Base-by-base conservation (phyloP, 2,329 filamentous ascomycete species). In the Fusarium hostae region DNA sequence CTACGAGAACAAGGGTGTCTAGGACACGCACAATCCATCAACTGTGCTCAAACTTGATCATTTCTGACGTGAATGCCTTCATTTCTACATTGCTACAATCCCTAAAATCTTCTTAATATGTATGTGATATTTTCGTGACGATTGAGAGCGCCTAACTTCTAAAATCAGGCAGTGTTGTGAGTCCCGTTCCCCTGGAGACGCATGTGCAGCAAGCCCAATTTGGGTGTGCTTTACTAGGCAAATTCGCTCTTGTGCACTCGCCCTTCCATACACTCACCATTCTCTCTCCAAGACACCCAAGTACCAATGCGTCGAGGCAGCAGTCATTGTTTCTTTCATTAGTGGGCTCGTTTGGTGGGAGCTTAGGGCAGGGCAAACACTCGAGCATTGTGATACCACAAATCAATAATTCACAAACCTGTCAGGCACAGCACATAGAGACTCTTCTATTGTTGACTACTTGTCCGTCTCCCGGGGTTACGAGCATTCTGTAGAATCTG, bases 281-380 rank as follows among this genome's bases (percentile, higher is more conserved):
- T 1, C 1, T 1, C 3, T 24, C 22, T 15, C 40, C 8, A 2
- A 5, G 4, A 11, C 0, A 22, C 18, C 8, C 18, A 9, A 11
- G 2, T 3, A 4, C 2, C 15, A 11, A 26, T 26, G 5, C 22
- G 15, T 63, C 18, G 11, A 44, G 26, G 24, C 10, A 20, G 18
- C 15, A n/a, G n/a, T n/a, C 20, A n/a, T 30, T 44, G 32, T 66
- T 48, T 39, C 32, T 52, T n/a, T 28, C 24, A 56, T 15, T 26
- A 16, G 58, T 43, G 34, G 13, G 22, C 47, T 20, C 24, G 20
- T 20, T 40, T 22, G 22, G 15, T 30, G 37, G 32, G 22, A 44
- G 39, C 26, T 28, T 35, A 62, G 63, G 63, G 39, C 48, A 63
- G 13, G 30, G 26, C 37, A 51, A 43, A 68, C 65, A 68, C 65